Percentiles rank a stretch among this genome's conserved stretches.
Evolutionary conservation across 225 moss, liverwort and hornwort species (phyloP).

Genomic region (Bryoerythrophyllum caledonicum): DNA sequence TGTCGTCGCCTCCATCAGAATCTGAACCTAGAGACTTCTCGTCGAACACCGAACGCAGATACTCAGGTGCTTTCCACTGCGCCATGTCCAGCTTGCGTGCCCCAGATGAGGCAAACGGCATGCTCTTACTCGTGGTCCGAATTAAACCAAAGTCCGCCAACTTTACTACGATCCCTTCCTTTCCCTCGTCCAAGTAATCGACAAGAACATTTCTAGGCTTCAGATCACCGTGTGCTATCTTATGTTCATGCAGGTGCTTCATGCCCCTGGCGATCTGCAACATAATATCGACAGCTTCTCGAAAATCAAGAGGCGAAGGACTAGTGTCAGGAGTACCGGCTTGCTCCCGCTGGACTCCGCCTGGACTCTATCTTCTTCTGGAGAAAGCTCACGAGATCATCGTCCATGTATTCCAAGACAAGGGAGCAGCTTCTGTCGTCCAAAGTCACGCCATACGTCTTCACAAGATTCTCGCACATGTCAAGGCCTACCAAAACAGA

Average conservation of each 20-base stretch:
- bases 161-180: not conserved
- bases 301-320: not conserved
- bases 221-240: conserved; percentile 24
- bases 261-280: conserved; percentile 31
- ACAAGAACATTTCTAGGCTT: conserved; percentile 32
- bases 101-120: not conserved
- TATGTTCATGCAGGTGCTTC: conserved; percentile 20
- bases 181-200: not conserved
- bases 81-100: conserved; percentile 14
- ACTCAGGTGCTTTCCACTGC: conserved; percentile 35
- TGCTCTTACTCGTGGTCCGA: conserved; percentile 17
- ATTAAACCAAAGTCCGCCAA: conserved; percentile 24
- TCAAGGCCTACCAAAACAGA: conserved; percentile 12
- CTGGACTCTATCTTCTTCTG: conserved; percentile 13
- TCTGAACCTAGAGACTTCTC: conserved; percentile 7
- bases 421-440: conserved; percentile 36
- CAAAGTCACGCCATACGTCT: conserved; percentile 4
- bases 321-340: not conserved
- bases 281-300: conserved; percentile 2
- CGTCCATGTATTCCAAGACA: conserved; percentile 34
- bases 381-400: conserved; percentile 18
- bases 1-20: not conserved
- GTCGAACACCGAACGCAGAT: not conserved
- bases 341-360: not conserved
- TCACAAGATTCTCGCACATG: conserved; percentile 29